Evolutionary conservation across 306 rosid species (phyloP), one percentile per base, ranked within the genome.

Genomic region (Mimosa pudica): DNA sequence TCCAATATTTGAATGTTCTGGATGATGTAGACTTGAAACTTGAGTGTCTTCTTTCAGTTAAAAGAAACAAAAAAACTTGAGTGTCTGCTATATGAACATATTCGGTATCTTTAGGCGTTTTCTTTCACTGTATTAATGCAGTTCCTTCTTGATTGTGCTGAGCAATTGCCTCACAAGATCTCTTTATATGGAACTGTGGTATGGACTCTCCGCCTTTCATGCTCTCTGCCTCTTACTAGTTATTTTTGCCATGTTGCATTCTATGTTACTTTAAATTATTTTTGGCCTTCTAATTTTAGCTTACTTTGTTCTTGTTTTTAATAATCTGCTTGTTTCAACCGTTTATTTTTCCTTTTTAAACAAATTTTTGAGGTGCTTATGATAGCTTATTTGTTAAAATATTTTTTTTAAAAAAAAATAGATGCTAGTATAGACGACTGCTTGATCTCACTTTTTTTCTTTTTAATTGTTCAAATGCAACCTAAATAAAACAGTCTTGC

Each of bases 161-260:
- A 91, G 80, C 99, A 93, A 83, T 84, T 95, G 87, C 96, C 98
- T 82, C 99, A 95, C 86, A 95, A 95, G 89, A 87, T 84, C 86
- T 95, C 99, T 73, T 72, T 91, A 3, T 95, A 90, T 70, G 97
- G 97, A 82, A 89, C 99, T 6, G 70, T 95, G 99, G 99, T 95
- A 91, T 12, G 70, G 46, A 69, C 20, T 75, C 64, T 61, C 70
- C 45, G 72, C 76, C 55, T 55, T 69, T 72, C 77, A n/a, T 1
- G 45, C 32, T 71, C 5, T 58, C 78, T 74, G 51, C 5, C 14
- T 8, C 41, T 57, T 24, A 20, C 71, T 63, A 69, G 65, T 54
- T 78, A 11, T 7, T 70, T 78, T 68, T 41, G 8, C 6, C 24
- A 61, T 70, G 62, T 62, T 54, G 35, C 14, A 24, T 24, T 24